Conservation (phyloP, 164 flowering plant genomes). For the Santalum album region DNA sequence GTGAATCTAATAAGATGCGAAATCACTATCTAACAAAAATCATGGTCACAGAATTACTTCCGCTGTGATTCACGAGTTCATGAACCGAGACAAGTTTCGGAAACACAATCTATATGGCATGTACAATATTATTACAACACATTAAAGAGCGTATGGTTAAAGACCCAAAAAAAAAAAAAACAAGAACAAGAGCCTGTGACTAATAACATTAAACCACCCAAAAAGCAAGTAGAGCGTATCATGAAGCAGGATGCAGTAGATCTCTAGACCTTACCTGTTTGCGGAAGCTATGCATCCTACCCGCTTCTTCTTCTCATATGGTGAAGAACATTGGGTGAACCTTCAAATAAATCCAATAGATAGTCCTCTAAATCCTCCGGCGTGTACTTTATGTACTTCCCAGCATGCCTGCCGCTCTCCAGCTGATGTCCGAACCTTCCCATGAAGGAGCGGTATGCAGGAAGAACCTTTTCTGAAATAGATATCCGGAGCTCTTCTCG, state of each 20-base stretch:
- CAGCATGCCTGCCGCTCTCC: conserved; percentile 15
- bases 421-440: conserved; percentile 17
- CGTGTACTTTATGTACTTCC: conserved; percentile 21
- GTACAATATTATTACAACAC: not conserved
- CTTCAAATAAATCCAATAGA: conserved; percentile 19
- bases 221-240: not conserved
- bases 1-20: no score
- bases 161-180: no score
- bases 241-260: not conserved
- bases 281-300: not conserved
- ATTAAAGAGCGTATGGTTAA: no score
- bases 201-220: not conserved
- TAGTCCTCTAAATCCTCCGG: conserved; percentile 23
- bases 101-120: not conserved
- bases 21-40: not conserved
- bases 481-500: conserved; percentile 23
- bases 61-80: not conserved
- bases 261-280: not conserved
- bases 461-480: conserved; percentile 23
- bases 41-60: conserved; percentile 4
- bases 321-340: conserved; percentile 9
- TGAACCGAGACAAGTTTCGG: not conserved
- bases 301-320: conserved; percentile 12
- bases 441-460: conserved; percentile 21
- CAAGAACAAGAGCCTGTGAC: not conserved